Base-by-base conservation (phyloP, 2,329 filamentous ascomycete species). In the Pezicula carpinea region DNA sequence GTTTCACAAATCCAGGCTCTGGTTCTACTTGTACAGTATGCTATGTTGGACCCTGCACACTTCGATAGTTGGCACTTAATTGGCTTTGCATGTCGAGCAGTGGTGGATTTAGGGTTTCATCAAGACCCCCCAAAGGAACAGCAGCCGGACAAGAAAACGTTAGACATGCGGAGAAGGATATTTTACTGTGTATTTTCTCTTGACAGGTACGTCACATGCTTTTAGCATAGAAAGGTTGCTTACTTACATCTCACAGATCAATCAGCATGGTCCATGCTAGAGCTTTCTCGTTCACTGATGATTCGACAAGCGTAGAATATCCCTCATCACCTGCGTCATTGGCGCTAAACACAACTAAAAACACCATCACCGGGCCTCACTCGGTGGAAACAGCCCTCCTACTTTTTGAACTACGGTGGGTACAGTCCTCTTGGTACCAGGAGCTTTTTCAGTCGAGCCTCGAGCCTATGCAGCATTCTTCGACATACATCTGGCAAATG, bases 61-160 rank as follows among this genome's bases (percentile, higher is more conserved):
- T 96, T 96, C 60, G 90, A 96, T 60, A 89, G 86, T 58, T 97
- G 93, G 91, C 91, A 93, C 54, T 69, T 96, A 52, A 87, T 96
- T 47, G 93, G 92, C 6, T 91, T 93, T 63, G 91, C 92, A 6
- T 88, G 88, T 34, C 82, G 92, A 48, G 88, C 90, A 5, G 83
- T 92, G 61, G 79, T 96, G 18, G 93, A 99, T 68, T 71, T 96
- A 23, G 93, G 93, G 6, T 83, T 95, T 48, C 93, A 97, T 65
- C 92, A 96, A 67, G 92, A 97, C 56, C 89, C 90, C 3, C 85
- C 87, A 1, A 75, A 79, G 47, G 83, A 85, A 52, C 77, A 85
- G 14, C 70, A 81, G 22, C 76, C 83, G 10, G 82, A 89, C 48
- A 84, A 82, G 55, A 71, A 79, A 3, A 80, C 82, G 39, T 70